A percentile compares a stretch with the other conserved stretches of the same genome.
These are phyloP conservation scores for Catharanthus roseus DNA, from an alignment of 257 asterid species.

Conservation along the genomic window DNA sequence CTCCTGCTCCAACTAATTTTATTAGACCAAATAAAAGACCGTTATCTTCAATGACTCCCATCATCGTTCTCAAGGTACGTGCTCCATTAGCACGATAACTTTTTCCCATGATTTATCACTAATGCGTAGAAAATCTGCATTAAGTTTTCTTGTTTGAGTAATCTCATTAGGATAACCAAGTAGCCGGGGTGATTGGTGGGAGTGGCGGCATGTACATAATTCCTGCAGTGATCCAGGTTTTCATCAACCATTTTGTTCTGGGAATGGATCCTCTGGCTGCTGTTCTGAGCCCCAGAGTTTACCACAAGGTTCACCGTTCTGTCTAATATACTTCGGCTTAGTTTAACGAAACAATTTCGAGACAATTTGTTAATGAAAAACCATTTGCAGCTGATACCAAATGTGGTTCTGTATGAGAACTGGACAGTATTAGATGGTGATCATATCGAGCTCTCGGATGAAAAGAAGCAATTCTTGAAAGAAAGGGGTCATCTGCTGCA, in stretches of 20 bases:
- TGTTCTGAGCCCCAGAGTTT: constrained; percentile 71
- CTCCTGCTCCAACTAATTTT: constrained; percentile 88
- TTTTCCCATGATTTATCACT: background rate
- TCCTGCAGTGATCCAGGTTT: constrained; percentile 76
- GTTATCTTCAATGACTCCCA: constrained; percentile 85
- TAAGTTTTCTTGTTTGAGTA: background rate
- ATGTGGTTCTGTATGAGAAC: constrained; percentile 69
- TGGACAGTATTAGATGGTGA: constrained; percentile 77
- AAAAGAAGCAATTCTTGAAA: constrained; percentile 48
- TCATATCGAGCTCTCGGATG: constrained; percentile 62
- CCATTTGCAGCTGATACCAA: constrained; percentile 62
- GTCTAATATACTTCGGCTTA: background rate
- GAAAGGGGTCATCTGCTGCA: constrained; percentile 60
- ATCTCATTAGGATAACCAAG: constrained; percentile 51
- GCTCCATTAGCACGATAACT: no score
- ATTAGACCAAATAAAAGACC: constrained; percentile 84
- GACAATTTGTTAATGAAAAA: background rate
- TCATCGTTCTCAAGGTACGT: constrained; percentile 74
- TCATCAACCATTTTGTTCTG: constrained; percentile 71
- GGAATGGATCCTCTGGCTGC: constrained; percentile 79
- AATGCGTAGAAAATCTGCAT: background rate
- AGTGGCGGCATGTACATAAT: constrained; percentile 84
- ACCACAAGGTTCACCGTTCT: constrained; percentile 49
- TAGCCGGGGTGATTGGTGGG: constrained; percentile 85
- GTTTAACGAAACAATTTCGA: background rate